Evolutionary conservation across 257 asterid species (phyloP).

Genomic region (Fraxinus cuspidata): DNA sequence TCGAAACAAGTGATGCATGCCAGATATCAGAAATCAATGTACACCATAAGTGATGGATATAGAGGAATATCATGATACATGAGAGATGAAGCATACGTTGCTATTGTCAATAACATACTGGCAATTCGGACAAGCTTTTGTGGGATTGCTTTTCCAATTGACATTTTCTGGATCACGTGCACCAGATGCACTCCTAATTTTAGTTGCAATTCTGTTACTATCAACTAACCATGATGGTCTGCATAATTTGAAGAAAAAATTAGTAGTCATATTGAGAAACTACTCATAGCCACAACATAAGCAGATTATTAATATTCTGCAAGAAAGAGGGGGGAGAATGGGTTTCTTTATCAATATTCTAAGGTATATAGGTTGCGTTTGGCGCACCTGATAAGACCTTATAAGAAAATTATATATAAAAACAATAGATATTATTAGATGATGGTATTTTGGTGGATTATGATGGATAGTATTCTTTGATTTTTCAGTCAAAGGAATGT

Average conservation of each 20-base stretch:
- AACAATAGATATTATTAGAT: too few relatives aligned
- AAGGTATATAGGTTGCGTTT: not conserved
- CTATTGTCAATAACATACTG: constrained; percentile 65
- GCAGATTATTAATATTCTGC: not conserved
- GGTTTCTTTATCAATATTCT: not conserved
- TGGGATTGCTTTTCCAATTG: constrained; percentile 83
- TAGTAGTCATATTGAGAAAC: not conserved
- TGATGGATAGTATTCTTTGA: too few relatives aligned
- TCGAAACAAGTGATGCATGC: not conserved
- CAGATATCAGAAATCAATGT: not conserved
- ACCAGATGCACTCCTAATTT: constrained; percentile 81
- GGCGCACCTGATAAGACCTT: too few relatives aligned
- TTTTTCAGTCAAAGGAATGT: too few relatives aligned
- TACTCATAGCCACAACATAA: not conserved
- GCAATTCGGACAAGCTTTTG: constrained; percentile 87
- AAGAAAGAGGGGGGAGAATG: not conserved
- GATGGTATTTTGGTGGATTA: too few relatives aligned
- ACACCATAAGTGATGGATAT: constrained; percentile 3
- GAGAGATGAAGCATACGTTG: constrained; percentile 49
- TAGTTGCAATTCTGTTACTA: constrained; percentile 75
- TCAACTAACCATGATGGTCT: constrained; percentile 91
- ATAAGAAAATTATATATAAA: too few relatives aligned
- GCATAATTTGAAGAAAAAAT: constrained; percentile 28
- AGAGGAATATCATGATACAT: constrained; percentile 2
- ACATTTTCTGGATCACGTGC: constrained; percentile 49